Base-by-base conservation (phyloP, 139 green algal species). In the Haematococcus lacustris region DNA sequence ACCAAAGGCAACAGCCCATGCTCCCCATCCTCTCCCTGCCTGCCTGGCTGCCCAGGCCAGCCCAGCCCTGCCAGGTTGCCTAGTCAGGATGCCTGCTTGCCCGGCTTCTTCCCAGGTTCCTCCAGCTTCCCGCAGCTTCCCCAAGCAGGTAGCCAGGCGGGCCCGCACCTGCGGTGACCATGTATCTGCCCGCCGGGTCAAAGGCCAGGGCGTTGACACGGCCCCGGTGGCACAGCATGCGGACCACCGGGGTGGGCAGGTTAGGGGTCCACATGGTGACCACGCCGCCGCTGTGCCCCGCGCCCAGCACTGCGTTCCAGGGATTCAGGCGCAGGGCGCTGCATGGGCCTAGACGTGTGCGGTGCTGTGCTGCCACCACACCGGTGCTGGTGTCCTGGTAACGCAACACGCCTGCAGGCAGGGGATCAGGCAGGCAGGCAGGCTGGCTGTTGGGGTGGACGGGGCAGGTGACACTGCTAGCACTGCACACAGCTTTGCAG, bases 191-290 rank as follows among this genome's bases (percentile, higher is more conserved):
- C 9, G 62, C 70, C 0, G 53, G 34, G 75, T 98, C 91, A 2
- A 94, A 83, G 3, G 94, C 91, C 40, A 94, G 23, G 2, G 91
- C 79, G 1, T 66, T 81, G 47, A 97, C 76, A 1, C 91, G 81
- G 3, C 91, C 90, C 66, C 86, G 76, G 85, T 99, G 96, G 65
- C 84, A 93, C n/a, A 98, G 85, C 90, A 99, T 93, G 77, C 88
- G 89, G 28, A 96, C 93, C 33, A 90, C 82, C 3, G 96, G 85
- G 4, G 77, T 86, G 33, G 81, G 86, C 53, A 95, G 83, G 85
- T 98, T 99, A 68, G 96, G 96, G 1, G 89, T 97, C 96, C 96
- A 99, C 89, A 98, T 90, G 37, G 88, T 95, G 50, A 80, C 92
- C 0, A 78, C 89, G 70, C 95, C 95, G 60, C 92, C 92, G 39